Conservation (phyloP, 331 rosid genomes). For the Malus hybrid region DNA sequence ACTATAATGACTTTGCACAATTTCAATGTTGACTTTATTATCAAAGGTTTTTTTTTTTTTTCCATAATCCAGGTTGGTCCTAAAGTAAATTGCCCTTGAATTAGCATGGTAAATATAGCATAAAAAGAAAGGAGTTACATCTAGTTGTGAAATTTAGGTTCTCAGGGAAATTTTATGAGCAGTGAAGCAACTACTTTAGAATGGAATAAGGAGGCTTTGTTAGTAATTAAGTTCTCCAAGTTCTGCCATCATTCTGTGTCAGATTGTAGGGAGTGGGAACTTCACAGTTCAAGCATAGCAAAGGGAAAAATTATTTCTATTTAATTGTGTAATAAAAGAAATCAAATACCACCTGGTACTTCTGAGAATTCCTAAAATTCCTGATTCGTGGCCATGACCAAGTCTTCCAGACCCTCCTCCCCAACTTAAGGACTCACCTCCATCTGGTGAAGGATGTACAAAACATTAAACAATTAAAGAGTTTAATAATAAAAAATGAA, state of each 20-base stretch:
- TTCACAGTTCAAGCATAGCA: not conserved
- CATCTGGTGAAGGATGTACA: constrained; percentile 41
- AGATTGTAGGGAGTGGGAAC: not conserved
- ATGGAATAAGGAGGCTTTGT: not conserved
- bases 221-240: not conserved
- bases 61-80: too few species aligned
- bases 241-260: not conserved
- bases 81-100: too few species aligned
- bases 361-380: constrained; percentile 59
- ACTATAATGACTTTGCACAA: not conserved
- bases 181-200: not conserved
- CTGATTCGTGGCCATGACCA: constrained; percentile 77
- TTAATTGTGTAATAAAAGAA: not conserved
- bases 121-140: not conserved
- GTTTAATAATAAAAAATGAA: not conserved
- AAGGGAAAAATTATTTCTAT: not conserved
- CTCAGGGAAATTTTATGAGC: not conserved
- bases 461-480: not conserved
- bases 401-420: constrained; percentile 83
- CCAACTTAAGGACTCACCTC: constrained; percentile 87
- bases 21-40: not conserved
- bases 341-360: constrained; percentile 44
- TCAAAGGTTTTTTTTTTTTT: not conserved
- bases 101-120: too few species aligned
- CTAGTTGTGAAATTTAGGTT: not conserved